Conservation (phyloP, 108 stramenopile species). For the Nannochloropsis salina region DNA sequence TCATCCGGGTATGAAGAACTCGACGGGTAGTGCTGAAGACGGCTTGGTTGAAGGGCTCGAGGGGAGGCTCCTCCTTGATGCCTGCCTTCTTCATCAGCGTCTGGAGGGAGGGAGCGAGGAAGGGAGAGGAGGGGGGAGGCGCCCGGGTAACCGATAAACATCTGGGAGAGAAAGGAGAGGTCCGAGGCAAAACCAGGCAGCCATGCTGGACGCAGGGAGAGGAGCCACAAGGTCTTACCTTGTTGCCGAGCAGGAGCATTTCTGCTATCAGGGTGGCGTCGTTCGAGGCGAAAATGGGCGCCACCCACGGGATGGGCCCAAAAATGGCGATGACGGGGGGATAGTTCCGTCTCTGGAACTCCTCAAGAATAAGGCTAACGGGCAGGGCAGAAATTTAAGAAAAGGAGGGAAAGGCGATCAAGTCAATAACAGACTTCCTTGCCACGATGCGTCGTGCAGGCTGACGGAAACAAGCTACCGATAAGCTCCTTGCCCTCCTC, state of each 20-base stretch:
- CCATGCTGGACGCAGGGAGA: neutral
- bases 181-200: neutral
- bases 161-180: neutral
- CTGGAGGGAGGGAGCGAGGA: neutral
- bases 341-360: neutral
- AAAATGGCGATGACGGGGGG: neutral
- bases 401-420: neutral
- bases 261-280: neutral
- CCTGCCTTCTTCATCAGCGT: slow-evolving; percentile 19
- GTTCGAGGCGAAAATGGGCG: neutral
- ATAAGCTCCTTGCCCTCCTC: neutral
- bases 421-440: neutral
- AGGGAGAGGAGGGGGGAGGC: neutral
- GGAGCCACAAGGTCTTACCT: neutral
- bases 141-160: neutral
- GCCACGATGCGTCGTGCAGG: too few species aligned
- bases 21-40: neutral
- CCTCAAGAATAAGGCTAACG: neutral
- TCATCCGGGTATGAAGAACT: neutral
- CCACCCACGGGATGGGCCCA: neutral
- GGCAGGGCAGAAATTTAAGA: neutral
- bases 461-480: too few species aligned
- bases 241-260: neutral
- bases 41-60: neutral
- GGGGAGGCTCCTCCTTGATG: neutral